phyloP scores from a whole-genome alignment of 257 asterid species.

The Solanum corneliomulleri region DNA sequence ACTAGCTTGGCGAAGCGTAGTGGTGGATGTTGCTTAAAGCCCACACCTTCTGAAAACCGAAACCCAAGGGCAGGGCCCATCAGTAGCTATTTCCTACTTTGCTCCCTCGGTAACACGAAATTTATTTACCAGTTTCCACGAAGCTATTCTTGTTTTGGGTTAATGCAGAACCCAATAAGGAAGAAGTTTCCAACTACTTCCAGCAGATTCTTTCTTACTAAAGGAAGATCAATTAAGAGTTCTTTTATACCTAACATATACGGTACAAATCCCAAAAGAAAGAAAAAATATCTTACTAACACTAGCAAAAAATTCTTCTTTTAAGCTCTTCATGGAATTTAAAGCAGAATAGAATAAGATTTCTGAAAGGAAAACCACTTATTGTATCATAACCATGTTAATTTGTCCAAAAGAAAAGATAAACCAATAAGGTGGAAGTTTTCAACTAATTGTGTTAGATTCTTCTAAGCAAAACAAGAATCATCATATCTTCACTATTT shows the following conservation, averaged over 20 bases:
- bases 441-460: neutral
- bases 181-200: neutral
- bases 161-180: neutral
- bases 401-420: neutral
- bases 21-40: neutral
- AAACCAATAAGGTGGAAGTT: neutral
- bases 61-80: neutral
- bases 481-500: neutral
- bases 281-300: neutral
- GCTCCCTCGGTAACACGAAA: neutral
- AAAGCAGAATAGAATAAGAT: neutral
- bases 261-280: neutral
- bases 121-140: neutral
- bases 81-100: neutral
- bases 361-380: neutral
- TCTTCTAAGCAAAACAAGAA: neutral
- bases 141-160: neutral
- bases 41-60: neutral
- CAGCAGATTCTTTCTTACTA: neutral
- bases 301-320: neutral
- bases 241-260: neutral
- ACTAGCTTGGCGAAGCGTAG: neutral
- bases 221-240: neutral
- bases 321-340: neutral
- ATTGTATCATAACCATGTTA: neutral